Percentiles rank a stretch among this genome's conserved stretches.
Conservation (phyloP, 2,329 filamentous ascomycete genomes). For the Simplicillium aogashimaense region DNA sequence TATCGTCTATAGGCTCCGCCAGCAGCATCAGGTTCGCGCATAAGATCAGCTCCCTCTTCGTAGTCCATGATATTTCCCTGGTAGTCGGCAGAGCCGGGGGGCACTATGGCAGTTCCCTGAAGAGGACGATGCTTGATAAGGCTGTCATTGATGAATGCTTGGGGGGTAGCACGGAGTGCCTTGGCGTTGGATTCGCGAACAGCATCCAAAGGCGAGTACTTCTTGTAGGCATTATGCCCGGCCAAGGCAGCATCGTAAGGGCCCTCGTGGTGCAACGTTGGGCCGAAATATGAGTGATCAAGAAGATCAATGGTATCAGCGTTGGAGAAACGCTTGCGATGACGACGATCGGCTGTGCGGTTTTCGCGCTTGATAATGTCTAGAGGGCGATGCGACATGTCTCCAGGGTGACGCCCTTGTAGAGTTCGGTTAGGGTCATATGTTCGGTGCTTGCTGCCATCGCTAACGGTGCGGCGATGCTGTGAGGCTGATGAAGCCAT, state of each 20-base stretch:
- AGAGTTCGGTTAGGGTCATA: constrained; percentile 29
- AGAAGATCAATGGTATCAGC: constrained; percentile 75
- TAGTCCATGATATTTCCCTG: constrained; percentile 67
- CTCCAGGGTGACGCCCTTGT: constrained; percentile 50
- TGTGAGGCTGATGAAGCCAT: background rate
- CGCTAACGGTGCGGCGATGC: background rate
- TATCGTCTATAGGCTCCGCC: constrained; percentile 74
- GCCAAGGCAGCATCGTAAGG: constrained; percentile 79
- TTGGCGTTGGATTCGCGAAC: constrained; percentile 63
- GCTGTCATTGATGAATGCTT: constrained; percentile 66
- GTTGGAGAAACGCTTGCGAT: constrained; percentile 53
- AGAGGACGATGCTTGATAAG: constrained; percentile 66
- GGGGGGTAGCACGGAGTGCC: constrained; percentile 71
- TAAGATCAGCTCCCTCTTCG: constrained; percentile 77
- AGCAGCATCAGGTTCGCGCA: constrained; percentile 57
- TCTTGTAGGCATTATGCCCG: constrained; percentile 57
- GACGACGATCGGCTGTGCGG: constrained; percentile 56
- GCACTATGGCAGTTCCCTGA: constrained; percentile 69
- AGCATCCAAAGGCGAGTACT: constrained; percentile 65
- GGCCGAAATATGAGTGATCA: constrained; percentile 47
- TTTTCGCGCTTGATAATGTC: constrained; percentile 55
- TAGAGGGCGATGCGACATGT: constrained; percentile 56
- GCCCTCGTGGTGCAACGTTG: constrained; percentile 77
- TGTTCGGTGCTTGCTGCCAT: background rate
- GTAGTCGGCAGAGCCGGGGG: constrained; percentile 59